Percentiles rank a stretch among this genome's conserved stretches.
Evolutionary conservation across 352 stramenopile species (phyloP).

Genomic region (Phytophthora pistaciae): DNA sequence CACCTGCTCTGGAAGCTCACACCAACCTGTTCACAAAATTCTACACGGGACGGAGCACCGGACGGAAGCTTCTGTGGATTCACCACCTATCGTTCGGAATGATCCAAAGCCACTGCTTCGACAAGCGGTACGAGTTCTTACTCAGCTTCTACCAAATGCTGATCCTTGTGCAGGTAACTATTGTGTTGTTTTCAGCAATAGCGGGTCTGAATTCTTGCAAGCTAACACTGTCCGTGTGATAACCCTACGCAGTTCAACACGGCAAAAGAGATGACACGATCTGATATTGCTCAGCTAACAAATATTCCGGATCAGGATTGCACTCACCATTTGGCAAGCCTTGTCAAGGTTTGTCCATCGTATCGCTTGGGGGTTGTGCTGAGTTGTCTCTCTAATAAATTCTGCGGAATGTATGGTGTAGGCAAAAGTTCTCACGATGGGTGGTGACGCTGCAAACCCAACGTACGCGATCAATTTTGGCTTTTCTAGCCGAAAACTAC

Average conservation of each 20-base stretch:
- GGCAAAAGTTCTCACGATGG: slow-evolving; percentile 51
- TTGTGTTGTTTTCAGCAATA: neutral
- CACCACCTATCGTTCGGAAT: slow-evolving; percentile 83
- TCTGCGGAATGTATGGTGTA: slow-evolving; percentile 19
- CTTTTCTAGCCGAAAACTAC: slow-evolving; percentile 62
- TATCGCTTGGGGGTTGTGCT: slow-evolving; percentile 18
- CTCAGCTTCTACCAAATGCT: slow-evolving; percentile 90
- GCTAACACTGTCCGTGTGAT: neutral
- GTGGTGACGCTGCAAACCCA: slow-evolving; percentile 31
- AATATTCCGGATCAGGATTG: slow-evolving; percentile 73
- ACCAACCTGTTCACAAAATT: slow-evolving; percentile 86
- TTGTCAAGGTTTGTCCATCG: slow-evolving; percentile 63
- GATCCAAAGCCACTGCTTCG: slow-evolving; percentile 73
- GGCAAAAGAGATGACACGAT: slow-evolving; percentile 45
- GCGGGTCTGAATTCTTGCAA: neutral
- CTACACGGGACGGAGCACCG: slow-evolving; percentile 79
- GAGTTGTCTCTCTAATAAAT: neutral
- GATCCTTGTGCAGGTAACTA: slow-evolving; percentile 62
- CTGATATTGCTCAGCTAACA: slow-evolving; percentile 51
- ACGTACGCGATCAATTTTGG: slow-evolving; percentile 54
- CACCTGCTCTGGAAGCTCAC: slow-evolving; percentile 61
- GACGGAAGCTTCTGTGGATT: slow-evolving; percentile 83
- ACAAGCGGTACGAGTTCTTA: slow-evolving; percentile 82
- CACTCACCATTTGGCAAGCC: slow-evolving; percentile 68
- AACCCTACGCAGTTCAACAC: slow-evolving; percentile 68